Evolutionary conservation across 768 basidiomycete genomes (phyloP).

Genomic region (Royoungia palumana): DNA sequence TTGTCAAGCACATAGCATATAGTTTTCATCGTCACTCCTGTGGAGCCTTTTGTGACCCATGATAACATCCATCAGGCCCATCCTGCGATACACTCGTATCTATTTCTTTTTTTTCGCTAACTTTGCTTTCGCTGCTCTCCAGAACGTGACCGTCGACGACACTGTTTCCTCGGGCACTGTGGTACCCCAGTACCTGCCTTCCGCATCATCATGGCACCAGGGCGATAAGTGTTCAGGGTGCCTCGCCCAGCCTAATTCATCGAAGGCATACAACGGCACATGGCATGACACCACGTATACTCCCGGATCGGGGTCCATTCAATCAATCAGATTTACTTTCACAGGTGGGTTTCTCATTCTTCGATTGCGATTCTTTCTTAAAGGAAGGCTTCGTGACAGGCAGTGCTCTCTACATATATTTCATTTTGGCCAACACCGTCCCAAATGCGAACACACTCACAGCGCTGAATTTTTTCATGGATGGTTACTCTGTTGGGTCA

Average conservation of each 20-base stretch:
- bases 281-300: constrained; percentile 16
- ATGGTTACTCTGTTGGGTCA: not conserved
- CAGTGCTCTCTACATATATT: constrained; percentile 17
- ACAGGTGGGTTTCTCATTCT: not conserved
- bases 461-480: constrained; percentile 9
- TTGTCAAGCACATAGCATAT: too few relatives aligned
- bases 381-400: not conserved
- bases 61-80: constrained; percentile 1
- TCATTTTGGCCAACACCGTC: constrained; percentile 13
- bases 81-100: not conserved
- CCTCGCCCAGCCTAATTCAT: not conserved
- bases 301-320: not conserved
- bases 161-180: constrained; percentile 6
- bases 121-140: constrained; percentile 2
- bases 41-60: too few relatives aligned
- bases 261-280: constrained; percentile 10
- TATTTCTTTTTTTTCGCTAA: not conserved
- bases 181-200: constrained; percentile 15
- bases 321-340: constrained; percentile 9
- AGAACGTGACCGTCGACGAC: constrained; percentile 21
- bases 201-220: not conserved
- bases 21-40: too few relatives aligned
- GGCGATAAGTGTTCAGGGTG: constrained; percentile 8
- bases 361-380: not conserved
- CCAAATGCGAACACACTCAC: not conserved